These are phyloP conservation scores for Yarrowia bubula DNA, from an alignment of 805 yeast species.

Conservation along the genomic window DNA sequence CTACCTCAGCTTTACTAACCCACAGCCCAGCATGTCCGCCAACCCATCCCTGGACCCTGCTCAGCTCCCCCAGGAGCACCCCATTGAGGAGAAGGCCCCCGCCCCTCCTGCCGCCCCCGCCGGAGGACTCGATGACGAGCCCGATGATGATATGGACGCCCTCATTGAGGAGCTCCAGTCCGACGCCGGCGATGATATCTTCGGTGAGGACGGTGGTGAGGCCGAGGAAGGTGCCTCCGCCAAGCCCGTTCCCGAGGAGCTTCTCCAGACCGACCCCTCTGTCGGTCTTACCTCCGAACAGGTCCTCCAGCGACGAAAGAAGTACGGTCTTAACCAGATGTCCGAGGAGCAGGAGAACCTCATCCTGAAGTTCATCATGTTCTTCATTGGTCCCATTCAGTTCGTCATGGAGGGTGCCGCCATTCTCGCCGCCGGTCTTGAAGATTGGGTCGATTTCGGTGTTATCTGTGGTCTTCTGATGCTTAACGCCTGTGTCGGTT, in stretches of 20 bases:
- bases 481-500: slow-evolving; percentile 92
- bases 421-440: slow-evolving; percentile 89
- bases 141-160: slow-evolving; percentile 63
- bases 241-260: slow-evolving; percentile 82
- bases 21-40: slow-evolving; percentile 27
- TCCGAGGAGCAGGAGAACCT: slow-evolving; percentile 82
- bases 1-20: neutral
- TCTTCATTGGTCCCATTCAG: slow-evolving; percentile 93
- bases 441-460: slow-evolving; percentile 99
- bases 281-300: slow-evolving; percentile 76
- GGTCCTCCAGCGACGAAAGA: slow-evolving; percentile 80
- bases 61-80: slow-evolving; percentile 34
- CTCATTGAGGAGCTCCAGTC: slow-evolving; percentile 68
- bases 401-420: slow-evolving; percentile 98
- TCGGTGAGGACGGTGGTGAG: slow-evolving; percentile 36
- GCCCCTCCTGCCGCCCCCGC: slow-evolving; percentile 40
- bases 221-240: slow-evolving; percentile 54
- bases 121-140: slow-evolving; percentile 50
- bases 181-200: slow-evolving; percentile 49
- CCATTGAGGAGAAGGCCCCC: slow-evolving; percentile 44
- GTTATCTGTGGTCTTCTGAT: slow-evolving; percentile 84
- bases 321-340: slow-evolving; percentile 87
- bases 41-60: slow-evolving; percentile 29
- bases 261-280: slow-evolving; percentile 76
- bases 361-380: slow-evolving; percentile 74